Conservation (phyloP, 2,329 filamentous ascomycete species). For the Xylariaceae sp. region DNA sequence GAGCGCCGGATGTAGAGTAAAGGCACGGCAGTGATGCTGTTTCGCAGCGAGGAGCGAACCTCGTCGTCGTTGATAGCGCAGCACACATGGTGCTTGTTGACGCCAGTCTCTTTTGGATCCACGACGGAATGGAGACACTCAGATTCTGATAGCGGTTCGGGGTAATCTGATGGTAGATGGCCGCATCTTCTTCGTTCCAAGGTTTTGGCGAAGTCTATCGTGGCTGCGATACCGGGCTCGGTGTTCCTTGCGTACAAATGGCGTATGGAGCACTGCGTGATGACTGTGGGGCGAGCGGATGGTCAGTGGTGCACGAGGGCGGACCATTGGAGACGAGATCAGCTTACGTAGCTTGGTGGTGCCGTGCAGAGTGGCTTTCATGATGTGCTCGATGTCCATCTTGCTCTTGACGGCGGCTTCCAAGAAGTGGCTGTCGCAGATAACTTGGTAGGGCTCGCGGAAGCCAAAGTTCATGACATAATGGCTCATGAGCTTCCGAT, state of each 20-base stretch:
- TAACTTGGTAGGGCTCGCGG: conserved; percentile 88
- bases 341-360: conserved; percentile 12
- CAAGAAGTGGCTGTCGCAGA: conserved; percentile 84
- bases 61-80: conserved; percentile 69
- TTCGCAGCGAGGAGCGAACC: conserved; percentile 59
- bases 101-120: conserved; percentile 66
- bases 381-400: conserved; percentile 76
- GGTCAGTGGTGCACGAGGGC: too few relatives aligned
- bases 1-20: conserved; percentile 74
- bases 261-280: conserved; percentile 76
- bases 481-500: conserved; percentile 89
- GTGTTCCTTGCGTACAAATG: conserved; percentile 65
- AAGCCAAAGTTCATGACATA: conserved; percentile 86
- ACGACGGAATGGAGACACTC: conserved; percentile 74
- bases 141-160: conserved; percentile 63
- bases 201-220: conserved; percentile 71
- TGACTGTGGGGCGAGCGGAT: conserved; percentile 46
- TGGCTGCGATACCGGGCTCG: conserved; percentile 49
- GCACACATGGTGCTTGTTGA: conserved; percentile 76
- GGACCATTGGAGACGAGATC: conserved; percentile 22
- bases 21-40: conserved; percentile 64
- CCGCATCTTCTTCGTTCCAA: conserved; percentile 74
- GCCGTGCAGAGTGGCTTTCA: conserved; percentile 82
- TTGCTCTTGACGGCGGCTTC: conserved; percentile 77
- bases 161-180: conserved; percentile 68